phyloP scores from a whole-genome alignment of 805 yeast species.

The Cyberlindnera euphorbiiphila region DNA sequence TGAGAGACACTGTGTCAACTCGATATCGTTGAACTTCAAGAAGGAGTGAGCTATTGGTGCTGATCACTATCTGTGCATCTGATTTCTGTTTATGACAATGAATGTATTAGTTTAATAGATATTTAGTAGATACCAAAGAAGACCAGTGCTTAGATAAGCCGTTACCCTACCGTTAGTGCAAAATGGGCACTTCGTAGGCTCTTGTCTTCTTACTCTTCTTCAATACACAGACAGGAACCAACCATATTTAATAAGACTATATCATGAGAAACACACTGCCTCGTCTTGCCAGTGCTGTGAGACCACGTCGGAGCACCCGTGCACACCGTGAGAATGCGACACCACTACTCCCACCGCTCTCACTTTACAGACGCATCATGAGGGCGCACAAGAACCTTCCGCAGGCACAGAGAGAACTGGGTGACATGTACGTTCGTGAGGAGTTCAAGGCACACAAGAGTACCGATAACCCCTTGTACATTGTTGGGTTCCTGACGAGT shows the following conservation, averaged over 20 bases:
- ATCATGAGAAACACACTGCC: neutral
- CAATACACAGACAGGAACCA: neutral
- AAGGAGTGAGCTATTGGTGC: conserved; percentile 2
- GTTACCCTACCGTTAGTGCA: no score
- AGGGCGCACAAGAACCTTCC: conserved; percentile 77
- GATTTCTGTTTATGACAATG: neutral
- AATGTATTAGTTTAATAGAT: neutral
- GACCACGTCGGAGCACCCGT: conserved; percentile 9
- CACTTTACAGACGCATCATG: conserved; percentile 72
- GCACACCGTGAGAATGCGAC: conserved; percentile 22
- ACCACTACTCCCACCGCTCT: conserved; percentile 79
- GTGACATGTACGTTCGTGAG: conserved; percentile 83
- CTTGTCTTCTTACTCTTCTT: no score
- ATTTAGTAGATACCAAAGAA: no score
- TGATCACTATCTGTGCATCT: no score
- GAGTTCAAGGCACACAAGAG: conserved; percentile 84
- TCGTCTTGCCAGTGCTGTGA: conserved; percentile 10
- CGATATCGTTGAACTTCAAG: conserved; percentile 68
- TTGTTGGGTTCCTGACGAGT: conserved; percentile 86
- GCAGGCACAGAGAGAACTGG: conserved; percentile 65
- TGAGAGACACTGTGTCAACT: conserved; percentile 93
- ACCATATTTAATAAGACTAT: neutral
- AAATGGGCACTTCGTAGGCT: no score
- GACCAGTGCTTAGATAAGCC: no score
- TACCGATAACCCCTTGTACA: conserved; percentile 86